Base-by-base conservation (phyloP, 129 eudicot genomes). In the Smallanthus sonchifolius region DNA sequence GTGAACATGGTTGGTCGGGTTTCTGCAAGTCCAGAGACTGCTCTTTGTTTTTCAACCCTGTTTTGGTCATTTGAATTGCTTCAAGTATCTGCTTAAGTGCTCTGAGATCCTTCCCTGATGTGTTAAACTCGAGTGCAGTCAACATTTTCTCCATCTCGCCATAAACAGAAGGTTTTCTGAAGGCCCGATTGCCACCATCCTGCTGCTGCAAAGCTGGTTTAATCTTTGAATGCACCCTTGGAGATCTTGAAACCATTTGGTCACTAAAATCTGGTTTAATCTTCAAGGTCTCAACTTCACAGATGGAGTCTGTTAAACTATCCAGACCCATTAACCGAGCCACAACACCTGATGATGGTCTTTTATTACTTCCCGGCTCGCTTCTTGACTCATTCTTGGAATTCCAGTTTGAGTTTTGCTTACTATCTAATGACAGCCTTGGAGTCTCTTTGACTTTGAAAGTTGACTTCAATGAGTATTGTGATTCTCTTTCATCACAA, bases 71-170 rank as follows among this genome's bases (percentile, higher is more conserved):
- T 61, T 89, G 84, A 85, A 94, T 88, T 76, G 94, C 87, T 68
- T 94, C 97, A 55, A 91, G 97, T 74, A 94, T 88, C 81, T 94
- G 99, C 77, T 94, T 94, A 14, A 94, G 96, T 69, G 96, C 99
- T 77, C 97, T 86, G 73, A 88, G 96, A 84, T 94, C 93, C 83
- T 94, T 94, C 10, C 96, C 93, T 16, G 97, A 91, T 64, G 76
- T 74, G 78, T 75, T 84, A 79, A 91, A 91, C 82, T 91, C 91
- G 17, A 91, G 80, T 10, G 75, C 88, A 9, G 85, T 73, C 82
- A 91, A 83, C 85, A 91, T 85, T 69, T 86, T 94, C 88, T 91
- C 91, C 65, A 86, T 94, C 75, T 91, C 89, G 38, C 96, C 90
- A 75, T 88, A 94, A 73, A 91, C 87, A 4, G 97, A 86, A 65